These are phyloP conservation scores for Colletotrichum gloeosporioides DNA, from an alignment of 2,329 filamentous ascomycete genomes.

Conservation along the genomic window DNA sequence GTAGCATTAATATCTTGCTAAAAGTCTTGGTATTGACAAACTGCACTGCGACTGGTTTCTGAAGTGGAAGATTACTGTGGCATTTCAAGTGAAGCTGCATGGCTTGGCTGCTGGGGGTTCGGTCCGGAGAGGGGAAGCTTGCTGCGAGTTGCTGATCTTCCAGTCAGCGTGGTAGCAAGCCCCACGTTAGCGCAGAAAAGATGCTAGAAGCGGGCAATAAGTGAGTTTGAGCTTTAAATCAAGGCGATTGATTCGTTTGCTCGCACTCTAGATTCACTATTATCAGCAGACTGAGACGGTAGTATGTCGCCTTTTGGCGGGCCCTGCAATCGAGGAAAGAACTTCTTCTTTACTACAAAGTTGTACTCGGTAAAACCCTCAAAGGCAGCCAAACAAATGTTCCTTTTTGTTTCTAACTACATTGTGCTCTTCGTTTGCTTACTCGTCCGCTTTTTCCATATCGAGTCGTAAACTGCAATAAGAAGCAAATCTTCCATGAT, in stretches of 20 bases:
- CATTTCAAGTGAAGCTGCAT: neutral
- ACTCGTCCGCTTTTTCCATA: neutral
- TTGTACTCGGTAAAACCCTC: neutral
- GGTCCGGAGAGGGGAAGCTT: neutral
- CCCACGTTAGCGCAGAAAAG: neutral
- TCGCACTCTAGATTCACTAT: neutral
- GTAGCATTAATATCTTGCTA: neutral
- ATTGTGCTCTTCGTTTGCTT: fast-evolving
- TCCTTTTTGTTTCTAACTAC: neutral
- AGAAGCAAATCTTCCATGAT: too few relatives aligned
- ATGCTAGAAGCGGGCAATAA: neutral
- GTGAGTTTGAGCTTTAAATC: neutral
- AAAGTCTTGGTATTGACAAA: neutral
- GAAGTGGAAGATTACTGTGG: neutral
- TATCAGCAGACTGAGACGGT: neutral
- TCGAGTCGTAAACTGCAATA: too few relatives aligned
- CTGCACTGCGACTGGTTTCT: neutral
- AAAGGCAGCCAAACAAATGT: fast-evolving
- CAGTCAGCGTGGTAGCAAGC: neutral
- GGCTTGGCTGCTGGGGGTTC: neutral
- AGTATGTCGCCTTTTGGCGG: neutral
- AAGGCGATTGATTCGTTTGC: neutral
- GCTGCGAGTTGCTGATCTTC: neutral
- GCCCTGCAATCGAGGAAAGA: neutral
- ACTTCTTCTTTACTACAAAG: neutral